Base-by-base conservation (phyloP, 2,329 filamentous ascomycete species). In the Arthrobotrys iridis region DNA sequence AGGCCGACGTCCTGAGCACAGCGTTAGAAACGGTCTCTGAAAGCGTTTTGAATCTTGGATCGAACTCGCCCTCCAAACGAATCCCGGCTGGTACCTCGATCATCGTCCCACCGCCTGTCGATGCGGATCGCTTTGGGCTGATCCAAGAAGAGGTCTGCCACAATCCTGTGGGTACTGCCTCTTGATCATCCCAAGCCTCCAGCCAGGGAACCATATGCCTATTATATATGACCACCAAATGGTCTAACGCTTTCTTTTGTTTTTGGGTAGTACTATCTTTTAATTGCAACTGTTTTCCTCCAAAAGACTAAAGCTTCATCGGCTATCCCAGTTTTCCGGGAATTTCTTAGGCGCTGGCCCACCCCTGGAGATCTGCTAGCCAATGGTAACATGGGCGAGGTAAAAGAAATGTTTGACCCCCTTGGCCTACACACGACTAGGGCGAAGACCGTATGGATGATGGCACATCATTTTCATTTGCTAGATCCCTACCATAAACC, bases 61-160 rank as follows among this genome's bases (percentile, higher is more conserved):
- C 60, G 2, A 57, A 10, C 20, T 74, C 68, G 5, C 68, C 71
- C 20, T 68, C 71, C 0, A 68, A 68, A 43, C 60, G 63, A 43
- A 33, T 68, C 10, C 63, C 71, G 33, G 71, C 71, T 1, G 71
- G 71, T 28, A 75, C 71, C 30, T 76, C 72, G 5, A 50, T 71
- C 24, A 76, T 76, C 28, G 45, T 70, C 15, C 72, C 72, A 1
- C 72, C 72, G n/a, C 64, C 72, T 24, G 64, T 71, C 15, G 50
- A 70, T 24, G 64, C 57, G 7, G 30, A 35, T 30, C 26, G 37
- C 4, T 76, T 76, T n/a, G 72, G 72, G 10, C 50, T 76, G n/a
- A 71, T 76, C 15, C 72, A 76, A 37, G 72, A 76, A 46, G 72
- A 76, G 46, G 64, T 76, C 15, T 58, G 59, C 35, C 46, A 65